These are phyloP conservation scores for Bassia scoparia DNA, from an alignment of 148 eudicot species.

Conservation along the genomic window DNA sequence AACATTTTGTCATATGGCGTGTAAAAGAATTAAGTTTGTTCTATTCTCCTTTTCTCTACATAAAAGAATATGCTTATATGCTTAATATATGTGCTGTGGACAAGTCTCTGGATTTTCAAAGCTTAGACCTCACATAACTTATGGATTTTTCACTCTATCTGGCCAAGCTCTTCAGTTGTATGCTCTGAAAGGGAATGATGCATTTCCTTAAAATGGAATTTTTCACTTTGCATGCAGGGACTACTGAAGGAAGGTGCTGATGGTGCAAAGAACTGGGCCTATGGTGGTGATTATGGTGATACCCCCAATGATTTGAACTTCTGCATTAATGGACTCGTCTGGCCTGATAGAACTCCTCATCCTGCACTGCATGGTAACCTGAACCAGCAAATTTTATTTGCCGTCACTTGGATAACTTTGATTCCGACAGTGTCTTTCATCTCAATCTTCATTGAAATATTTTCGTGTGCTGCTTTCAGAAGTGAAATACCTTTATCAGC, in stretches of 20 bases:
- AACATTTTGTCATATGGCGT: background rate
- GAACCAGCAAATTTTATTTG: conserved; percentile 7
- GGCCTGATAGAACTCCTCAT: conserved; percentile 96
- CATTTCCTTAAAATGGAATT: background rate
- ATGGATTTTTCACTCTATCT: background rate
- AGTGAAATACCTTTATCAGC: conserved; percentile 88
- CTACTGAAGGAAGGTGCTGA: conserved; percentile 66
- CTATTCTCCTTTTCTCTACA: background rate
- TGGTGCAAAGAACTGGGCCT: conserved; percentile 85
- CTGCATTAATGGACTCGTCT: conserved; percentile 79
- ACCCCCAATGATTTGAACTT: conserved; percentile 87
- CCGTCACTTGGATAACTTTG: background rate
- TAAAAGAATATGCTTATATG: background rate
- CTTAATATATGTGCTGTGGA: background rate
- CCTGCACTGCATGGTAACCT: conserved; percentile 80
- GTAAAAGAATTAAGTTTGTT: background rate
- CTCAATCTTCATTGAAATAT: background rate
- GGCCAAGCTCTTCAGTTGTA: background rate
- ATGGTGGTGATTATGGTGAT: conserved; percentile 99
- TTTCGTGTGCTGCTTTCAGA: conserved; percentile 44
- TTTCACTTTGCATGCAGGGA: conserved; percentile 45
- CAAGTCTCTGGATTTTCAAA: background rate
- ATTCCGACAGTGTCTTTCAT: conserved; percentile 6
- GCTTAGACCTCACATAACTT: background rate
- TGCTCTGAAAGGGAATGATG: background rate